Percentiles rank a stretch among this genome's conserved stretches.
Conservation (phyloP, 257 asterid genomes). For the Fraxinus cuspidata region DNA sequence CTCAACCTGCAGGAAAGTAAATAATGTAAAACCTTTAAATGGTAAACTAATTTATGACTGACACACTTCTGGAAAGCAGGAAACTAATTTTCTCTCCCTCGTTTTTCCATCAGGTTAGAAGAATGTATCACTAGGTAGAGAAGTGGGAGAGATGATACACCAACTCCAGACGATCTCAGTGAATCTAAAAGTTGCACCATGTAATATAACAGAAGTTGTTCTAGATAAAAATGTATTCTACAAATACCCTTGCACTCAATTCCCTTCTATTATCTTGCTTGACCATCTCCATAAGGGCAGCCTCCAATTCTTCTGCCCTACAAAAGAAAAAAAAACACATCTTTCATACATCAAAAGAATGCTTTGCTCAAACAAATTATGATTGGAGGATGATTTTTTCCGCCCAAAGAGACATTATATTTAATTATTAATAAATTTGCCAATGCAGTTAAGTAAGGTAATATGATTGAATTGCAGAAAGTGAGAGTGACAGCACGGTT, state of each 20-base stretch:
- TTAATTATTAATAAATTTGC: neutral
- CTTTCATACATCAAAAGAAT: slow-evolving; percentile 12
- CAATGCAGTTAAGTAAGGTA: neutral
- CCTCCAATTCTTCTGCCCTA: slow-evolving; percentile 93
- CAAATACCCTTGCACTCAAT: slow-evolving; percentile 75
- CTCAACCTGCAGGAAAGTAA: slow-evolving; percentile 59
- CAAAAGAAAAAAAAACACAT: slow-evolving; percentile 15
- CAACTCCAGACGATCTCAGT: neutral
- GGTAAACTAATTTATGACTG: slow-evolving; percentile 9
- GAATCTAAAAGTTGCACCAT: slow-evolving; percentile 17
- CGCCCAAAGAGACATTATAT: neutral
- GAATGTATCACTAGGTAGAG: neutral
- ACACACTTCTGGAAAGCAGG: neutral
- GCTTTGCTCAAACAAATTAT: neutral
- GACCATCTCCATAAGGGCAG: slow-evolving; percentile 89
- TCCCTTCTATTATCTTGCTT: slow-evolving; percentile 80
- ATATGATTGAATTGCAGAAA: slow-evolving; percentile 9
- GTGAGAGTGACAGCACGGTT: neutral
- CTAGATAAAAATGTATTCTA: neutral
- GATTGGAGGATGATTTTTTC: neutral
- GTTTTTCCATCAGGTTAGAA: neutral
- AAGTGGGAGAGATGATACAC: neutral
- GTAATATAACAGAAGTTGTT: slow-evolving; percentile 16
- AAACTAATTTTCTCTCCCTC: slow-evolving; percentile 14
- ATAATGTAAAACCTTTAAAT: slow-evolving; percentile 14